phyloP scores from a whole-genome alignment of 2,329 filamentous ascomycete species.

The Paraphaeosphaeria minitans region DNA sequence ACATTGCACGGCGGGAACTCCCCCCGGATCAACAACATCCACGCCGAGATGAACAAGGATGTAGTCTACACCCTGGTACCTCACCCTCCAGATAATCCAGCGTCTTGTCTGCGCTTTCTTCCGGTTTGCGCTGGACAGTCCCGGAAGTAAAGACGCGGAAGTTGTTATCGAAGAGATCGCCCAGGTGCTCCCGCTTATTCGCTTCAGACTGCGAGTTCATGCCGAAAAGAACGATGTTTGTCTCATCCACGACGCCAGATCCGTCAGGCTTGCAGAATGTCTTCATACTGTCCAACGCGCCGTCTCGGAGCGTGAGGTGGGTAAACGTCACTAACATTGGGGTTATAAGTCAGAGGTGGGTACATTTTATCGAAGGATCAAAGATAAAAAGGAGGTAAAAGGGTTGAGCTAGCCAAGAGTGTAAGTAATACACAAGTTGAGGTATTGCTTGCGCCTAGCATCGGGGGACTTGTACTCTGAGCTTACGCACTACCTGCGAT shows the following conservation, averaged over 20 bases:
- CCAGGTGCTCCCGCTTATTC: slow-evolving; percentile 23
- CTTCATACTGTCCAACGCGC: slow-evolving; percentile 18
- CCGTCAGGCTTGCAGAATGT: slow-evolving; percentile 15
- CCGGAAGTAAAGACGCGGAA: slow-evolving; percentile 26
- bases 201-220: slow-evolving; percentile 15
- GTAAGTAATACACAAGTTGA: too few species aligned
- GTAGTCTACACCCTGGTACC: slow-evolving; percentile 23
- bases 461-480: too few species aligned
- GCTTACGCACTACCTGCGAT: slow-evolving; percentile 30
- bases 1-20: slow-evolving; percentile 32
- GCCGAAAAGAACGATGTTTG: slow-evolving; percentile 26
- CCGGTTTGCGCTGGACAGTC: slow-evolving; percentile 18
- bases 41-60: slow-evolving; percentile 32
- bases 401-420: too few species aligned
- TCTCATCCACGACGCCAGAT: slow-evolving; percentile 15
- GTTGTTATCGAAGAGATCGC: slow-evolving; percentile 30
- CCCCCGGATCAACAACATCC: slow-evolving; percentile 32
- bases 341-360: too few species aligned
- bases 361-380: too few species aligned
- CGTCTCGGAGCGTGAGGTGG: slow-evolving; percentile 21
- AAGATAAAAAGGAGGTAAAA: too few species aligned
- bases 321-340: slow-evolving; percentile 35
- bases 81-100: slow-evolving; percentile 26
- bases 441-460: too few species aligned
- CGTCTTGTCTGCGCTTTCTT: slow-evolving; percentile 17